Base-by-base conservation (phyloP, 768 basidiomycete species). In the Lactarius evosmus region DNA sequence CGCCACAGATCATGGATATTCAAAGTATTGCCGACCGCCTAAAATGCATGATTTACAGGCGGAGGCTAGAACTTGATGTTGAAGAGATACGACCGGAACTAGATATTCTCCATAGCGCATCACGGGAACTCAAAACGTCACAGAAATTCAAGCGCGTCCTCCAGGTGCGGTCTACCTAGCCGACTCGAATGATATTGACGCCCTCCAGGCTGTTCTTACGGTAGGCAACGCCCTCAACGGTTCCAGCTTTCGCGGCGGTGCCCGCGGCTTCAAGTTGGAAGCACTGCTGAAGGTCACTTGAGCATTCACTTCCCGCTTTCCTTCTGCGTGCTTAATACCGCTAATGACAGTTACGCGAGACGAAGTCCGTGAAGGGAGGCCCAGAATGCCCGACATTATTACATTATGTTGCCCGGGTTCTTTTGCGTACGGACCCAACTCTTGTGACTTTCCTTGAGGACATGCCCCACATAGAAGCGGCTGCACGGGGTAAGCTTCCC, bases 151-250 rank as follows among this genome's bases (percentile, higher is more conserved):
- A 84, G 74, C 78, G 80, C 55, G 82, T 88, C 2, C 75, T 97
- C 17, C 84, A 86, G 76, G 90, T 89, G 38, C 69, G 78, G 65
- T 14, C 49, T 12, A 8, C 52, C 11, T 29, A 30, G 54, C 32
- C 12, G 19, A 38, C 32, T 44, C 53, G 38, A 65, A 41, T 62
- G 38, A 61, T 30, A 52, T 27, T 67, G 3, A 59, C 54, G 36
- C 12, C n/a, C 1, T 38, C 3, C 65, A 93, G 88, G 82, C 83
- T 57, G 83, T 96, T 0, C 78, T 97, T 2, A 75, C 79, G 1
- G 78, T 96, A 19, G 95, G 95, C 0, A 98, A 97, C 70, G 82
- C 82, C 0, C 74, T 98, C 66, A 97, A 98, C 72, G 82, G 81
- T 1, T 86, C 89, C 2, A 88, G 84, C 0, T 94, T 92, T 74